Evolutionary conservation across 805 yeast genomes (phyloP).

Genomic region (Saturnispora dispora): DNA sequence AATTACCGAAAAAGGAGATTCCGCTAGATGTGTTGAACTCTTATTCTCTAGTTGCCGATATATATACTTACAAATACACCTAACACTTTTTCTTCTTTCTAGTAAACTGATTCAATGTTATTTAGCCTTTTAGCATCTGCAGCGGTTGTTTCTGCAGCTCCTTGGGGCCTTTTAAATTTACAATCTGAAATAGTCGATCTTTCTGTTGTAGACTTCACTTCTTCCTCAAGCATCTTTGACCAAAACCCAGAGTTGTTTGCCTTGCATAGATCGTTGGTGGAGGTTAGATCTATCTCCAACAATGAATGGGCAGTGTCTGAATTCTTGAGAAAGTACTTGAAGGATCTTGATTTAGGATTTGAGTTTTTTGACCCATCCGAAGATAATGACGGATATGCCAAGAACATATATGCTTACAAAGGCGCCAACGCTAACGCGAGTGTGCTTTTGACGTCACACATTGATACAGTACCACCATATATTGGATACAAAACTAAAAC

Average conservation of each 20-base stretch:
- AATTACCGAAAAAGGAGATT: background rate
- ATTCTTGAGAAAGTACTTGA: slow-evolving; percentile 33
- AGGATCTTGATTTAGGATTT: slow-evolving; percentile 40
- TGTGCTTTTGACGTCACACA: slow-evolving; percentile 49
- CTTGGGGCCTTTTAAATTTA: background rate
- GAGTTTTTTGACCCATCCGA: slow-evolving; percentile 28
- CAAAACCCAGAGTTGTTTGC: slow-evolving; percentile 18
- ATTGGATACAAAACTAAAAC: slow-evolving; percentile 36
- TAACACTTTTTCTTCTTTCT: background rate
- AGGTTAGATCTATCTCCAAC: slow-evolving; percentile 29
- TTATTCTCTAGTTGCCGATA: background rate
- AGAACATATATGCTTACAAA: slow-evolving; percentile 46
- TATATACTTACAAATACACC: background rate
- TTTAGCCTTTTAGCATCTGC: background rate
- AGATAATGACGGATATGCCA: background rate
- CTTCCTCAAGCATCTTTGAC: slow-evolving; percentile 3
- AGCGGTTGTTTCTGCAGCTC: background rate
- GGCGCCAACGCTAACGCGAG: slow-evolving; percentile 37
- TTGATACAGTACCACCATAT: slow-evolving; percentile 67
- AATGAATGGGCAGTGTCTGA: slow-evolving; percentile 31
- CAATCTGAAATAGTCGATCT: background rate
- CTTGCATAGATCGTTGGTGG: slow-evolving; percentile 30
- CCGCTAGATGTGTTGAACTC: background rate
- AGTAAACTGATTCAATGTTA: background rate
- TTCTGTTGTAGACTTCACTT: background rate